Base-by-base conservation (phyloP, 768 basidiomycete genomes). In the Naganishia randhawae region DNA sequence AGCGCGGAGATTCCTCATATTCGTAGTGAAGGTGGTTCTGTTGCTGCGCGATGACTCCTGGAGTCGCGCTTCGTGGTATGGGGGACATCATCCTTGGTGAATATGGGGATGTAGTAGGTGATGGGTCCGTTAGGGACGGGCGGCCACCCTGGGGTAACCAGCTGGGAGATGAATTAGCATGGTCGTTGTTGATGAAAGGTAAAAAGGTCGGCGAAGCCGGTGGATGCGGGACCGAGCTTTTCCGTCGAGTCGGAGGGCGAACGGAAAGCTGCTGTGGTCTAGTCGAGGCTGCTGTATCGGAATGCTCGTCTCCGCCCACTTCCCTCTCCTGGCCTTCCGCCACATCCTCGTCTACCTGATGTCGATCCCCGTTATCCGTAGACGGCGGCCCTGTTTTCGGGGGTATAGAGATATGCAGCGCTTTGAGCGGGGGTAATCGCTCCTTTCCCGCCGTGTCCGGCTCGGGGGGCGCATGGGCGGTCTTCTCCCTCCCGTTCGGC, bases 1-100 rank as follows among this genome's bases (percentile, higher is more conserved):
- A 41, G 3, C 57, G 57, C 13, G 57, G 57, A 10, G 57, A 61
- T 29, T 61, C 54, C 33, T 33, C 19, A 27, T 61, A 61, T 19
- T 39, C 57, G n/a, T 61, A 25, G 25, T 41, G 37, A 10, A 41
- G 39, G 14, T 25, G 37, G 14, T 42, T 25, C 7, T 25, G 57
- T 4, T 29, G 22, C 6, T 48, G 45, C 11, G 45, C 45, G 45
- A 11, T 3, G n/a, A 48, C 7, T 17, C 7, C 42, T 7, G 45
- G 45, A 22, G 45, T 48, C 11, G 45, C 25, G 11, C 45, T 48
- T 2, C 45, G 16, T 22, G 45, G 25, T 48, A 6, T 22, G n/a
- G 45, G 45, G 4, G 45, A 48, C n/a, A 48, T 48, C n/a, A 22
- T 42, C 7, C 41, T 16, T 42, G 41, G 19, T 13, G 54, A n/a